These are phyloP conservation scores for Begonia fuchsioides DNA, from an alignment of 306 rosid species.

Conservation along the genomic window DNA sequence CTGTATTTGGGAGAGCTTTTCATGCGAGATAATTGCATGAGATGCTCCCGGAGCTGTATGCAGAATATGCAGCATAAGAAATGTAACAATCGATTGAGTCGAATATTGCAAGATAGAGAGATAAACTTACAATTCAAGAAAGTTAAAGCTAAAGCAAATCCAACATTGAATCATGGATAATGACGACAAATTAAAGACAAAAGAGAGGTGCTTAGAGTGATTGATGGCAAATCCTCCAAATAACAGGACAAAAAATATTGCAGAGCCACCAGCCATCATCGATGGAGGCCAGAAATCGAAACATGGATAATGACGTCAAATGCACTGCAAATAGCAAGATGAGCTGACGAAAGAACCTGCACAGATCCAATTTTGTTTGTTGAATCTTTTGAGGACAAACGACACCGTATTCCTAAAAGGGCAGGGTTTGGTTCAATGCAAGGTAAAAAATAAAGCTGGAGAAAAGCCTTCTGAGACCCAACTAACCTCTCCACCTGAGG, in stretches of 20 bases:
- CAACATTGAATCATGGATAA: constrained; percentile 19
- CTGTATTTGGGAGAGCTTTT: constrained; percentile 19
- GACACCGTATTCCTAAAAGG: no score
- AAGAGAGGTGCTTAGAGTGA: constrained; percentile 5
- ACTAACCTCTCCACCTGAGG: constrained; percentile 23
- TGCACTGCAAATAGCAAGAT: constrained; percentile 17
- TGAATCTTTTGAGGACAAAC: no score
- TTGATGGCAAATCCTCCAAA: constrained; percentile 26
- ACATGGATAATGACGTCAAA: constrained; percentile 21
- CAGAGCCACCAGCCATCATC: constrained; percentile 14
- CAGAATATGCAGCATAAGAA: background rate
- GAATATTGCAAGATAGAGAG: background rate
- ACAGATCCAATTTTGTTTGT: background rate
- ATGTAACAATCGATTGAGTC: no score
- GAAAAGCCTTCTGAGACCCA: background rate
- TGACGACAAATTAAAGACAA: no score
- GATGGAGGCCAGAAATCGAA: constrained; percentile 20
- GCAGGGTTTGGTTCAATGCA: background rate
- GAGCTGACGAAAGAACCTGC: constrained; percentile 23
- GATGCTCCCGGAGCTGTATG: constrained; percentile 27
- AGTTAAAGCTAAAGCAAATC: constrained; percentile 21
- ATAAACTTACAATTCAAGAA: constrained; percentile 23
- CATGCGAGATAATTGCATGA: constrained; percentile 20
- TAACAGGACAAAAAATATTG: constrained; percentile 11
- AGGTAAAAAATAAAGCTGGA: background rate